Percentiles rank a stretch among this genome's conserved stretches.
These are phyloP conservation scores for Irineochytrium annulatum DNA, from an alignment of 192 early-diverging fungal genomes.

Conservation along the genomic window DNA sequence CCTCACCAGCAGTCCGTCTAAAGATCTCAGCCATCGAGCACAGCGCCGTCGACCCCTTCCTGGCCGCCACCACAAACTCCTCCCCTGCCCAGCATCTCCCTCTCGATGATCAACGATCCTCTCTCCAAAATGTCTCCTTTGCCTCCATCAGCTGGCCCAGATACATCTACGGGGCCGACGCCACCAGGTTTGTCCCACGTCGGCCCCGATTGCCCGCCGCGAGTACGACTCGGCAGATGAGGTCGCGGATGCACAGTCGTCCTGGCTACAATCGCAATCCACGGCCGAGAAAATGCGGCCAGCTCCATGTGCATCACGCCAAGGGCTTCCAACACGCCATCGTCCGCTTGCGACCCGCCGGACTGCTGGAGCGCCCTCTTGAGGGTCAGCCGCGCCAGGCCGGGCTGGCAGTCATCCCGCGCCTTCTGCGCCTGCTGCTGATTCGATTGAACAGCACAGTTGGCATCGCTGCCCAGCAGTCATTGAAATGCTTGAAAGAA, in stretches of 20 bases:
- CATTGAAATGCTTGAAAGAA: slow-evolving; percentile 1
- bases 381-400: slow-evolving; percentile 66
- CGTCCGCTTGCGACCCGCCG: not conserved
- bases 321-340: slow-evolving; percentile 52
- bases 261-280: slow-evolving; percentile 38
- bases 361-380: slow-evolving; percentile 60
- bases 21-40: slow-evolving; percentile 97
- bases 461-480: not conserved
- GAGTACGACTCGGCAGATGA: slow-evolving; percentile 45
- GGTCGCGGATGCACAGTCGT: slow-evolving; percentile 5
- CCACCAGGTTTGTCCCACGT: slow-evolving; percentile 61
- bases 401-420: slow-evolving; percentile 70
- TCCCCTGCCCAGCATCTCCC: slow-evolving; percentile 14
- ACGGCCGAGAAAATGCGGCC: slow-evolving; percentile 49
- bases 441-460: not conserved
- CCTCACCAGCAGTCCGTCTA: slow-evolving; percentile 97
- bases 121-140: slow-evolving; percentile 33
- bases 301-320: slow-evolving; percentile 77
- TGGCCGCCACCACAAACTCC: not conserved
- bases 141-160: slow-evolving; percentile 49
- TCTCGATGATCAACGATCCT: slow-evolving; percentile 37
- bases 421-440: slow-evolving; percentile 33
- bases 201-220: slow-evolving; percentile 63
- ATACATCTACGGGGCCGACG: slow-evolving; percentile 74
- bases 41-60: slow-evolving; percentile 77